phyloP scores from a whole-genome alignment of 495 filamentous ascomycete genomes.

The Stereocaulon alpinum region DNA sequence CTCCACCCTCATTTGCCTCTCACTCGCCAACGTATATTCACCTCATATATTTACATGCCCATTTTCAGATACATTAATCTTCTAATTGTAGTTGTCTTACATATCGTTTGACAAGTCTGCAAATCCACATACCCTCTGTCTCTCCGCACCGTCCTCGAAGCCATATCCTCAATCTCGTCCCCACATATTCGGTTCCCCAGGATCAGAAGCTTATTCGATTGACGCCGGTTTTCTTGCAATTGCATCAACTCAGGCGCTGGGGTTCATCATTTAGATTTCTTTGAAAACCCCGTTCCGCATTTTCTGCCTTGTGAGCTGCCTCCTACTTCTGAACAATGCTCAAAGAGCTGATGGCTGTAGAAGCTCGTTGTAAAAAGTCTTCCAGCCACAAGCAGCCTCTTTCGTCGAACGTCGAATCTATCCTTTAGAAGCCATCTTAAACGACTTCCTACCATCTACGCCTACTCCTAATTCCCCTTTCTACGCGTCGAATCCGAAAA shows the following conservation, averaged over 20 bases:
- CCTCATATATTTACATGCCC: not conserved
- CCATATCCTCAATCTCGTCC: not conserved
- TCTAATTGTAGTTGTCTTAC: not conserved
- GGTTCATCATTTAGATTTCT: constrained; percentile 3
- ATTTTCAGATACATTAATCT: constrained; percentile 4
- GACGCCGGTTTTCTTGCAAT: not conserved
- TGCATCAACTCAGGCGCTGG: constrained; percentile 12
- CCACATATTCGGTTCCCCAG: not conserved
- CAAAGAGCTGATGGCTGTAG: not conserved
- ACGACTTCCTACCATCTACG: not conserved
- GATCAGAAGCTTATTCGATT: constrained; percentile 4
- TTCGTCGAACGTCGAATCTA: not conserved
- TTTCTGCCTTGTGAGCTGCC: not conserved
- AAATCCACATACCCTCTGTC: not conserved
- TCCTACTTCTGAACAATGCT: not conserved
- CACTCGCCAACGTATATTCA: not conserved
- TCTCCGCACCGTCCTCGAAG: not conserved
- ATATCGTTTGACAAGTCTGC: not conserved
- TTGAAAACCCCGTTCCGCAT: not conserved
- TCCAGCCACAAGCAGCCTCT: not conserved
- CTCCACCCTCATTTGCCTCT: not conserved
- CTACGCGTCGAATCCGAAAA: not conserved
- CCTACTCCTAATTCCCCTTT: not conserved
- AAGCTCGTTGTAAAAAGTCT: constrained; percentile 1
- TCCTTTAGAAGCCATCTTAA: not conserved